Base-by-base conservation (phyloP, 495 filamentous ascomycete genomes). In the Aspergillus campestris region DNA sequence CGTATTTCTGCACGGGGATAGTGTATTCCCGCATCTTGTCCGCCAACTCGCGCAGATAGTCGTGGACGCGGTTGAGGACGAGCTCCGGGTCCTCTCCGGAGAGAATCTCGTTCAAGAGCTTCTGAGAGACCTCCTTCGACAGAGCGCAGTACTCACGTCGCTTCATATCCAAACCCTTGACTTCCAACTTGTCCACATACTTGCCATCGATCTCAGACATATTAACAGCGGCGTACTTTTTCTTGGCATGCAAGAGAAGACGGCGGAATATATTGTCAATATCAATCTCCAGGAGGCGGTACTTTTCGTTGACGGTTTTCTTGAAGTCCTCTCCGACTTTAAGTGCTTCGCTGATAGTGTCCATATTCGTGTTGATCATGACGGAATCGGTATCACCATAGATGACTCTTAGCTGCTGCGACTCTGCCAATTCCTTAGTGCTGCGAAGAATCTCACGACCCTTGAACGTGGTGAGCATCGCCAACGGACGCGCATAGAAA, bases 311-410 rank as follows among this genome's bases (percentile, higher is more conserved):
- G 64, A 98, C 84, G 10, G 76, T 71, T 49, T 72, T 74, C 66
- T 86, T 87, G 64, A 88, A 86, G 39, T 87, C 83, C 44, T 80
- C 80, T 33, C 94, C 94, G 40, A 97, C 80, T 56, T 89, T 88
- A 31, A 96, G 62, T 11, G 92, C 90, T 52, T 95, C 91, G 28
- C 84, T 82, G 28, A 97, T 86, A 44, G 86, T 95, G 59, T 95
- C 87, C 40, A 87, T 87, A 61, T 95, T 95, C 38, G 92, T 95
- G 56, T 98, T 97, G 66, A 98, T 95, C 92, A 98, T 98, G 66
- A 98, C 92, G 15, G 92, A 98, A 62, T 98, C 92, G 15, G 92
- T 98, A 68, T 98, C 92, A 66, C 92, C 92, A 59, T 98, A 98
- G 46, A 98, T 95, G 61, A 98, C 92, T 49, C 86, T 81, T 38